Evolutionary conservation across 305 asterid species (phyloP).

Genomic region (Petunia hybrid): DNA sequence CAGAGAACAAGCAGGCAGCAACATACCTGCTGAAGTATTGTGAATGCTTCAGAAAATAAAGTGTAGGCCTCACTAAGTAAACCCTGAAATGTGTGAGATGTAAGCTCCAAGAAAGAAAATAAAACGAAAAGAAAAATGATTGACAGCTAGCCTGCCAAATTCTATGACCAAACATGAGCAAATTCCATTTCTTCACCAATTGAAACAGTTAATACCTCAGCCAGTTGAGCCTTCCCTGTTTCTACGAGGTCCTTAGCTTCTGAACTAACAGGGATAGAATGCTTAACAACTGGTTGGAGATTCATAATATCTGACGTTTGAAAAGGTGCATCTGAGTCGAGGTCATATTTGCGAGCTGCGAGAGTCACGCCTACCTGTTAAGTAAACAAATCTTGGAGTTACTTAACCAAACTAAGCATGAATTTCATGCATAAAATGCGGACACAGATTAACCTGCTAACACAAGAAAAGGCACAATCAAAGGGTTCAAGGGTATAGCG

Average conservation of each 20-base stretch:
- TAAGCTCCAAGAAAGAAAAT: not conserved
- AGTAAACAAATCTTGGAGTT: constrained; percentile 1
- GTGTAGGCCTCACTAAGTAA: constrained; percentile 86
- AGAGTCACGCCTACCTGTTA: constrained; percentile 85
- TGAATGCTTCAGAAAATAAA: constrained; percentile 85
- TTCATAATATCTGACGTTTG: constrained; percentile 82
- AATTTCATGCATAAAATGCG: not conserved
- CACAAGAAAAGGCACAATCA: not conserved
- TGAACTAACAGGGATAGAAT: constrained; percentile 92
- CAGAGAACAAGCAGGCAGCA: constrained; percentile 26
- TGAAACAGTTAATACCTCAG: constrained; percentile 66
- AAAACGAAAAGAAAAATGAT: not conserved
- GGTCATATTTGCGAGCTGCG: constrained; percentile 84
- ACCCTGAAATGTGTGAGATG: constrained; percentile 55
- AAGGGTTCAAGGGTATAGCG: not conserved
- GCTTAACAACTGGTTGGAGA: constrained; percentile 92
- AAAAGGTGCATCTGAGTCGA: constrained; percentile 73
- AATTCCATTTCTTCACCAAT: constrained; percentile 23
- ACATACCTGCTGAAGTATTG: constrained; percentile 87
- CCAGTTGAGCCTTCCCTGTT: constrained; percentile 92
- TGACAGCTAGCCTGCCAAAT: constrained; percentile 24
- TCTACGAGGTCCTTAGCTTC: constrained; percentile 96
- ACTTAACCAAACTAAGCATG: not conserved
- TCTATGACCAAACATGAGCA: constrained; percentile 19
- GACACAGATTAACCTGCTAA: not conserved